A percentile compares a stretch with the other conserved stretches of the same genome.
Evolutionary conservation across 768 basidiomycete genomes (phyloP).

Genomic region (Termitomyces sp.): DNA sequence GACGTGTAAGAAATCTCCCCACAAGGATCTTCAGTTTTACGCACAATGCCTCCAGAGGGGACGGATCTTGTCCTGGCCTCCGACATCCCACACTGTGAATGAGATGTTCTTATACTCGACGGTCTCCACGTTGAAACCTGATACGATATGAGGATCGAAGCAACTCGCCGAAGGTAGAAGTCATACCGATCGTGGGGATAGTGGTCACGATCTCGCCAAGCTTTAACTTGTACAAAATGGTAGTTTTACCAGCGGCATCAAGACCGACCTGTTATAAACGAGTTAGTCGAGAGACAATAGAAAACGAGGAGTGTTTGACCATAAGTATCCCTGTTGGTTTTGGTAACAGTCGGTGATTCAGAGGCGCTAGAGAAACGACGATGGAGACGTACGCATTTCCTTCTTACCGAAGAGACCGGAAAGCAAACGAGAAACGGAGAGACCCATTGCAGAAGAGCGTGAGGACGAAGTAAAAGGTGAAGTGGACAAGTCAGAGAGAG

Average conservation of each 20-base stretch:
- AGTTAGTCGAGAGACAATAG: constrained; percentile 12
- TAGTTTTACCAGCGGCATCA: constrained; percentile 98
- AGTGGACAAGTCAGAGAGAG: constrained; percentile 23
- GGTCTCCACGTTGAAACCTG: constrained; percentile 99
- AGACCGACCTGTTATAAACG: constrained; percentile 77
- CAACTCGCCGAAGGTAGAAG: constrained; percentile 11
- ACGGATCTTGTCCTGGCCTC: constrained; percentile 99
- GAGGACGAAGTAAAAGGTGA: constrained; percentile 32
- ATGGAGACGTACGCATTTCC: constrained; percentile 91
- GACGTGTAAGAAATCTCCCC: constrained; percentile 17
- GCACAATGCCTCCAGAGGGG: constrained; percentile 99
- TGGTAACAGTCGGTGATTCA: constrained; percentile 27
- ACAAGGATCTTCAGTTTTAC: constrained; percentile 33
- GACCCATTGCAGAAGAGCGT: constrained; percentile 61
- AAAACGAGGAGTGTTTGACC: constrained; percentile 39
- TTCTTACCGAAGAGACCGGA: constrained; percentile 93
- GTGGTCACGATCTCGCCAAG: constrained; percentile 99
- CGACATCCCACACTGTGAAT: constrained; percentile 99
- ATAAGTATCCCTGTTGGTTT: constrained; percentile 87
- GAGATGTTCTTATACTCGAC: constrained; percentile 99
- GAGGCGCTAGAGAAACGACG: constrained; percentile 24
- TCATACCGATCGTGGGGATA: constrained; percentile 97
- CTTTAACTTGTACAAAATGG: constrained; percentile 99
- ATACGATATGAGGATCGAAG: constrained; percentile 20
- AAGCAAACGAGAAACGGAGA: constrained; percentile 72